Evolutionary conservation across 352 stramenopile species (phyloP).

Genomic region (Phytopythium oedochilum): DNA sequence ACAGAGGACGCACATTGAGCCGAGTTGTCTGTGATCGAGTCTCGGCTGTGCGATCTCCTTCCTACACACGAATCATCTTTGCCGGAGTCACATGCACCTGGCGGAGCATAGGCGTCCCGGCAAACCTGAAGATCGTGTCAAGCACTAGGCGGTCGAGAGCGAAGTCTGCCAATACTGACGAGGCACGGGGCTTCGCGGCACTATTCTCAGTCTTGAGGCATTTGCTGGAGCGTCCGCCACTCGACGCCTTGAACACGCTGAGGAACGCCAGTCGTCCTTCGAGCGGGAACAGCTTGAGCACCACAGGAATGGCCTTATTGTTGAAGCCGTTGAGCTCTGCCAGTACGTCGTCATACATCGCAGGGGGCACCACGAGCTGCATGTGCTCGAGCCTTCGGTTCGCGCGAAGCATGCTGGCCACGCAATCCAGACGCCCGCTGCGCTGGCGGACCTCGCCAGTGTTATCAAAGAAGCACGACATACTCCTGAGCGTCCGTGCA

Average conservation of each 20-base stretch:
- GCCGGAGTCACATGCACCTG: not conserved
- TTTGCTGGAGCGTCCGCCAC: not conserved
- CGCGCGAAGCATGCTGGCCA: not conserved
- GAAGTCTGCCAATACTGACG: not conserved
- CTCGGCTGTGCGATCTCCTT: too few relatives aligned
- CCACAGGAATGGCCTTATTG: not conserved
- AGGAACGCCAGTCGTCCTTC: not conserved
- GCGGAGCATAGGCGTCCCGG: not conserved
- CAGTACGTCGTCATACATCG: too few relatives aligned
- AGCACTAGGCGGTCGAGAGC: not conserved
- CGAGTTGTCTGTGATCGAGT: too few relatives aligned
- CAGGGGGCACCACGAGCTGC: not conserved
- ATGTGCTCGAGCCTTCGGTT: not conserved
- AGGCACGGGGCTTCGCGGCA: too few relatives aligned
- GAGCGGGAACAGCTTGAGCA: not conserved
- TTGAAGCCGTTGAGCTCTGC: not conserved
- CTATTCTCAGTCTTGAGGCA: not conserved
- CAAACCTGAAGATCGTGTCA: not conserved
- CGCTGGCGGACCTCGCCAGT: not conserved
- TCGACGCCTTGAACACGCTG: not conserved
- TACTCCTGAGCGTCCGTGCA: not conserved
- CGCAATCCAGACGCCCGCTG: not conserved
- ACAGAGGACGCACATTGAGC: too few relatives aligned
- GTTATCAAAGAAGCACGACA: not conserved
- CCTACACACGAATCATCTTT: too few relatives aligned